Evolutionary conservation across 2,329 filamentous ascomycete genomes (phyloP), one percentile per base, ranked within the genome.

Genomic region (Fusarium stilboides): DNA sequence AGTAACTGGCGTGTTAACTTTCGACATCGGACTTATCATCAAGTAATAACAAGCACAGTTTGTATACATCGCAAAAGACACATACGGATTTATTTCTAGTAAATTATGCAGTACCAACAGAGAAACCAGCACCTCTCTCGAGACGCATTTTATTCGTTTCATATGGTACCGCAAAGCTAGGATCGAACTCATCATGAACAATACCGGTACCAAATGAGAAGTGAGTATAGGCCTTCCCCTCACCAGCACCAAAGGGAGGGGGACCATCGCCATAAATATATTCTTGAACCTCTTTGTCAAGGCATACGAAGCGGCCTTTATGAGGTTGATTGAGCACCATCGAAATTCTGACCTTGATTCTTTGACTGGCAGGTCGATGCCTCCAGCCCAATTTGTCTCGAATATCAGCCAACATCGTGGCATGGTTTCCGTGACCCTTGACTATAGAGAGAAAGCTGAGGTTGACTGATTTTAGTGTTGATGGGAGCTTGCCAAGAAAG

Each of bases 181-280:
- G 31, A 20, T 61, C 43, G 20, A 51, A 61, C 8, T 15, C 24
- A 12, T 59, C 54, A 12, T 43, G 5, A 2, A 49, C 1, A 26
- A 50, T 33, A 0, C 57, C 53, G 0, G 36, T 49, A 0, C 52
- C 52, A 3, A 0, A 8, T 5, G 5, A 2, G 2, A 47, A 13
- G 12, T 14, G 6, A 22, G 42, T 12, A 10, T 14, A 10, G 2
- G 5, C 10, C 8, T 13, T 10, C 28, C 33, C 15, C 20, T 45
- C 19, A 1, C 1, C 2, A 14, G 6, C 7, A 28, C 17, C 2
- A 14, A 65, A 63, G 2, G 44, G 62, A 14, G 12, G 1, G 8
- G 63, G 49, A 3, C 62, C 56, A 47, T 44, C 20, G n/a, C 45
- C 28, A 10, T 66, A 66, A 6, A 66, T 3, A 20, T 66, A 66